Conservation (phyloP, 768 basidiomycete genomes). For the Crucibulum laeve region DNA sequence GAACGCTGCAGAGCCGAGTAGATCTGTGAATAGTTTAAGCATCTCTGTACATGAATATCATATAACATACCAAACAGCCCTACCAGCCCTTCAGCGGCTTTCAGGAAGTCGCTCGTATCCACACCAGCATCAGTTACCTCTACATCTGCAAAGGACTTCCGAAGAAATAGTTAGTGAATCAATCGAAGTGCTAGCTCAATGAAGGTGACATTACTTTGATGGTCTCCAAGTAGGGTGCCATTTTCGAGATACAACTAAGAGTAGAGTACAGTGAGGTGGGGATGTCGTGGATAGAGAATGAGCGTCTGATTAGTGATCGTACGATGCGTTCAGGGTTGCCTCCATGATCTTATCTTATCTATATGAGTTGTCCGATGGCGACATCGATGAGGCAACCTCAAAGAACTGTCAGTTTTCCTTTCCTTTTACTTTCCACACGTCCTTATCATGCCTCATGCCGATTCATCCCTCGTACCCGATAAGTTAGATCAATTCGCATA, state of each 20-base stretch:
- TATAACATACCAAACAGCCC: conserved; percentile 83
- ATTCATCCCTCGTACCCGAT: conserved; percentile 66
- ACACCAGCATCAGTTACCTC: conserved; percentile 82
- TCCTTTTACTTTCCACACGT: conserved; percentile 3
- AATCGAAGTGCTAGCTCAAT: not conserved
- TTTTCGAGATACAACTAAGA: too few relatives aligned
- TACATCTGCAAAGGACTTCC: conserved; percentile 91
- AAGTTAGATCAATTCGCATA: conserved; percentile 22
- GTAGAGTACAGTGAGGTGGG: not conserved
- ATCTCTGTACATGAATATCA: too few relatives aligned
- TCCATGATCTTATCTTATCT: conserved; percentile 21
- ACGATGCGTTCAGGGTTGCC: conserved; percentile 2
- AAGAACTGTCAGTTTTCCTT: conserved; percentile 1
- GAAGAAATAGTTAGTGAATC: not conserved
- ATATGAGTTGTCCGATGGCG: not conserved
- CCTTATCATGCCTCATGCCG: conserved; percentile 75
- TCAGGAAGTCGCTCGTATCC: conserved; percentile 83
- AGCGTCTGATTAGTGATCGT: not conserved
- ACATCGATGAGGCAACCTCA: too few relatives aligned
- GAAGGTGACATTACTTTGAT: conserved; percentile 43
- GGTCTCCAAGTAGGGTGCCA: conserved; percentile 75
- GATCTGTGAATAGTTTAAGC: conserved; percentile 43
- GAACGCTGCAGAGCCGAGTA: conserved; percentile 85
- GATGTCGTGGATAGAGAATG: conserved; percentile 9
- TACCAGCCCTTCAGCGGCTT: conserved; percentile 85